phyloP scores from a whole-genome alignment of 108 stramenopile genomes.

The Skeletonema tropicum region DNA sequence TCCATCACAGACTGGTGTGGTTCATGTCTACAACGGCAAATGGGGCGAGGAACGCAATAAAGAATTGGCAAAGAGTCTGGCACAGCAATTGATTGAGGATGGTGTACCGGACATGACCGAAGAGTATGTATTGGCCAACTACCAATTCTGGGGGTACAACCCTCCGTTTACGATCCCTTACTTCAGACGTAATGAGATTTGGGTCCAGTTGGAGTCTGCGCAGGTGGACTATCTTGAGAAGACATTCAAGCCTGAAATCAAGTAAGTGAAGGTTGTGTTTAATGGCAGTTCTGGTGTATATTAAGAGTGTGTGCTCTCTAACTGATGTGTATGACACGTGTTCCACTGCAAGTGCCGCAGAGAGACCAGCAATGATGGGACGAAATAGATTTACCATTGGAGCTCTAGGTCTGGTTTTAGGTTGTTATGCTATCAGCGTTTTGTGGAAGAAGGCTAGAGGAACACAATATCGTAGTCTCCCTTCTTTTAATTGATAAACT shows the following conservation, averaged over 20 bases:
- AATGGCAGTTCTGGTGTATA: not conserved
- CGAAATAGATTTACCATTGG: constrained; percentile 4
- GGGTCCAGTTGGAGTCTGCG: constrained; percentile 68
- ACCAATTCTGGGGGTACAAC: constrained; percentile 86
- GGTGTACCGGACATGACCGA: constrained; percentile 58
- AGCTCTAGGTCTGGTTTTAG: not conserved
- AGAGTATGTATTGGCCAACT: constrained; percentile 57
- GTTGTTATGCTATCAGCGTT: not conserved
- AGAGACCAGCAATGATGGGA: constrained; percentile 5
- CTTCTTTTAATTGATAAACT: not conserved
- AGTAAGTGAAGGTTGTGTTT: not conserved
- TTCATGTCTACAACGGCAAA: constrained; percentile 73
- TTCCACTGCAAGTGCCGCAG: not conserved
- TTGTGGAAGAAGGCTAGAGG: constrained; percentile 2
- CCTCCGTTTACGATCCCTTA: constrained; percentile 87
- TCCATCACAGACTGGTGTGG: constrained; percentile 67
- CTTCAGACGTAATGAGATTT: constrained; percentile 88
- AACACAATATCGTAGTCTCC: constrained; percentile 1
- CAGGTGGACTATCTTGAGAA: constrained; percentile 61
- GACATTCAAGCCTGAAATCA: constrained; percentile 21
- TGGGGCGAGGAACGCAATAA: constrained; percentile 35
- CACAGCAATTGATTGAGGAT: constrained; percentile 59
- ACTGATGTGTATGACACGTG: not conserved
- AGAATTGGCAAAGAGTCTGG: constrained; percentile 52
- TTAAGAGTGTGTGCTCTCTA: not conserved